phyloP scores from a whole-genome alignment of 768 basidiomycete genomes.

The Auriscalpium vulgare region DNA sequence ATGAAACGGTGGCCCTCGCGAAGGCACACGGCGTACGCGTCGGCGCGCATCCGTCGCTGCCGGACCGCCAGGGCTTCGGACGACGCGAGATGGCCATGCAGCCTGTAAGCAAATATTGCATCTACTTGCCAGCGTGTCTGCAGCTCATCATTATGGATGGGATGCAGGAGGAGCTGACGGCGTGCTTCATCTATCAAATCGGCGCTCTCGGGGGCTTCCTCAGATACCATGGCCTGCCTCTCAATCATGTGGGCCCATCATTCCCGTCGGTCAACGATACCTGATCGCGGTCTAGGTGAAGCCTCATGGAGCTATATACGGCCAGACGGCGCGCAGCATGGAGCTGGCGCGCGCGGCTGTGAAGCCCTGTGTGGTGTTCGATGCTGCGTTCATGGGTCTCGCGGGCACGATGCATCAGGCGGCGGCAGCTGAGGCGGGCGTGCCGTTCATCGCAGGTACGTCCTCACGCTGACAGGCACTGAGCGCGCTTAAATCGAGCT shows the following conservation, averaged over 20 bases:
- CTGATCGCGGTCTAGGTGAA: constrained; percentile 34
- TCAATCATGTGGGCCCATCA: constrained; percentile 44
- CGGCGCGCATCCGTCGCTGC: constrained; percentile 65
- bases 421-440: constrained; percentile 44
- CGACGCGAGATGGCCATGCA: constrained; percentile 56
- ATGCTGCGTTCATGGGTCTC: constrained; percentile 53
- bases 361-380: constrained; percentile 11
- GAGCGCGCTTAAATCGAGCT: background rate
- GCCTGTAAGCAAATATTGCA: constrained; percentile 33
- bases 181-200: constrained; percentile 59
- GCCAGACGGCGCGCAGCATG: constrained; percentile 48
- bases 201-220: constrained; percentile 59
- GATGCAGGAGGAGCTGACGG: constrained; percentile 42
- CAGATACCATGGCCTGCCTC: constrained; percentile 37
- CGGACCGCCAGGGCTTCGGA: constrained; percentile 58
- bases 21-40: constrained; percentile 46
- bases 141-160: background rate
- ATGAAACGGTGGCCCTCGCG: constrained; percentile 49
- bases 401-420: constrained; percentile 56
- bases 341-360: constrained; percentile 48
- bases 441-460: constrained; percentile 55
- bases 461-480: background rate
- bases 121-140: background rate
- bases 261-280: background rate
- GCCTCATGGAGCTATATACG: constrained; percentile 56